phyloP scores from a whole-genome alignment of 1,284 basidiomycete species.

The Earliella scabrosa region DNA sequence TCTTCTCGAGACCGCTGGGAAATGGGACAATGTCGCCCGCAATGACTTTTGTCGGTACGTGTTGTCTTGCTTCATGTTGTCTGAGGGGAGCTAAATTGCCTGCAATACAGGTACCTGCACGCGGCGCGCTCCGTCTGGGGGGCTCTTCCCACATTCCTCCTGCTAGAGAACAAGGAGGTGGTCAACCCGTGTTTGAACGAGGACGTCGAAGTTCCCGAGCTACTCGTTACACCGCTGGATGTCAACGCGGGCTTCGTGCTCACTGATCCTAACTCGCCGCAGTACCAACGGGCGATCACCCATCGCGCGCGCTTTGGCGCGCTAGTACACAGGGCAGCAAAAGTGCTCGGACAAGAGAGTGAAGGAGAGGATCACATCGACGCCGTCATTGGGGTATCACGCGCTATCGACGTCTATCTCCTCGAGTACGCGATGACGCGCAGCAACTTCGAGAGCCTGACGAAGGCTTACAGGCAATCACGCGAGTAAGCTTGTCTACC shows the following conservation, averaged over 20 bases:
- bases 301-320: constrained; percentile 75
- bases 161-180: constrained; percentile 63
- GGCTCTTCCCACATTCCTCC: constrained; percentile 70
- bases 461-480: constrained; percentile 70
- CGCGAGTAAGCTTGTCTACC: constrained; percentile 59
- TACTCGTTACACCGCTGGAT: constrained; percentile 64
- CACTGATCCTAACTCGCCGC: constrained; percentile 74
- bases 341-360: constrained; percentile 59
- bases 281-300: constrained; percentile 68
- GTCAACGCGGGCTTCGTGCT: constrained; percentile 80
- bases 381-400: constrained; percentile 73
- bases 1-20: constrained; percentile 58
- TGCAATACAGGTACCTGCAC: constrained; percentile 65
- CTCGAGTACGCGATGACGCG: constrained; percentile 74
- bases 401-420: constrained; percentile 76
- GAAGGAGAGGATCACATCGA: constrained; percentile 92
- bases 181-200: constrained; percentile 60
- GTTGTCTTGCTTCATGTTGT: constrained; percentile 20
- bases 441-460: constrained; percentile 60
- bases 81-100: too few relatives aligned
- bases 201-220: constrained; percentile 65
- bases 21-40: constrained; percentile 76
- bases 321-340: constrained; percentile 73
- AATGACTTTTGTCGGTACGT: constrained; percentile 94
- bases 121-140: constrained; percentile 71